Conservation (phyloP, 768 basidiomycete genomes). For the Kwoniella heveanensis region DNA sequence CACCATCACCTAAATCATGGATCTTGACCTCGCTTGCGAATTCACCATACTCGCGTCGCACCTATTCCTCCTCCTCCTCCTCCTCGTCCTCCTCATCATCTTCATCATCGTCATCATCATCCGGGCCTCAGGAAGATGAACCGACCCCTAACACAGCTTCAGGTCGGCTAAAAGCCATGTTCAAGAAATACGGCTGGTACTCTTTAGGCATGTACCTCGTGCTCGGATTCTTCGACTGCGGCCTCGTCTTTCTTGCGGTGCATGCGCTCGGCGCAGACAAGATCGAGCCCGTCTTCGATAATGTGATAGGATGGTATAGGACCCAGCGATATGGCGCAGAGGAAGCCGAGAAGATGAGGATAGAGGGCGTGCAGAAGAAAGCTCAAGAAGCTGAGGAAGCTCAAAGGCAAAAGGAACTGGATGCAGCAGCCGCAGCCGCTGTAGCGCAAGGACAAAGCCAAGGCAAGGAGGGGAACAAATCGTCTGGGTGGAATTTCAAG, state of each 20-base stretch:
- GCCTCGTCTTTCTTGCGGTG: conserved; percentile 78
- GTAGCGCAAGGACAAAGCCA: conserved; percentile 15
- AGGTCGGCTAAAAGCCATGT: conserved; percentile 59
- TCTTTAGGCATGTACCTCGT: conserved; percentile 85
- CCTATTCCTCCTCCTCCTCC: neutral
- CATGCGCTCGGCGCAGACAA: conserved; percentile 87
- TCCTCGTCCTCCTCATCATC: neutral
- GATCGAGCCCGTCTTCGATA: conserved; percentile 67
- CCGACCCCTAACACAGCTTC: conserved; percentile 24
- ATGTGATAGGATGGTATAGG: conserved; percentile 53
- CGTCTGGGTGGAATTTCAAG: conserved; percentile 8
- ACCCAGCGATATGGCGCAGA: conserved; percentile 36
- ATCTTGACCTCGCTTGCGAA: neutral
- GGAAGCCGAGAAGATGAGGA: conserved; percentile 25
- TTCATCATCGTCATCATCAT: neutral
- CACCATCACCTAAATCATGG: neutral
- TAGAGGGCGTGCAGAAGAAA: conserved; percentile 33
- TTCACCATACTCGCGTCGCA: neutral
- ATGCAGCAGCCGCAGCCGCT: neutral
- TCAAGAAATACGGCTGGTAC: conserved; percentile 93
- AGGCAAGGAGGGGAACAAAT: conserved; percentile 13
- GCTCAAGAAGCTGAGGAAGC: conserved; percentile 9
- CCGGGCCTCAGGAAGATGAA: conserved; percentile 6
- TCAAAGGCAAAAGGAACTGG: neutral
- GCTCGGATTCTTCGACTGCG: conserved; percentile 76